Base-by-base conservation (phyloP, 768 basidiomycete genomes). In the Mycena rosella region DNA sequence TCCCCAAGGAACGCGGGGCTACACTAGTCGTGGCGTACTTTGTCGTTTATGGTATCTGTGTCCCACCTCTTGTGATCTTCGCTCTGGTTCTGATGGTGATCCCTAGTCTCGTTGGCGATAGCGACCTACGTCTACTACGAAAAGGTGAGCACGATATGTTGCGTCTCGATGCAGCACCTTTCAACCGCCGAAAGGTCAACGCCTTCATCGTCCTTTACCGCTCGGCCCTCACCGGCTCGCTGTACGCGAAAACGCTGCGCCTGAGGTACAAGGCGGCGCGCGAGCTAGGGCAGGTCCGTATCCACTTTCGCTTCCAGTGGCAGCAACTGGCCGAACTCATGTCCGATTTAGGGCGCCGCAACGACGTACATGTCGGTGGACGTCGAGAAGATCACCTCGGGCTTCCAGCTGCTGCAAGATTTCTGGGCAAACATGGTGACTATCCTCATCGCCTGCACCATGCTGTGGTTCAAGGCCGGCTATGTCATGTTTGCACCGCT, bases 311-410 rank as follows among this genome's bases (percentile, higher is more conserved):
- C 54, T 55, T 40, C 10, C 36, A 55, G 54, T 40, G 54, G 36
- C 54, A 49, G 26, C 48, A 27, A 22, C 22, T 49, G 48, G 26
- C 26, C 32, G 32, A 34, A 11, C 32, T 34, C 32, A 34, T 34
- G 32, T 34, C 32, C 11, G 32, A 34, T 11, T 34, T 34, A 34
- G 5, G 32, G 11, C 32, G 26, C 62, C 44, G 62, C 53, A 7
- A 63, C 62, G 53, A 63, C 62, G 44, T 63, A 63, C 62, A 63
- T 63, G 62, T 56, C 62, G 9, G 62, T 63, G 20, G 62, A 63
- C 54, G 45, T 68, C 56, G 62, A 68, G 8, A 68, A 63, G 13
- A 57, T 55, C 27, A 63, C 62, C 44, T 6, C 2, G 10, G 67
- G 67, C 1, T 63, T 68, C 52, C 13, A 30, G n/a, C 53, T 51